Base-by-base conservation (phyloP, 495 filamentous ascomycete species). In the Penicillium chermesinum region DNA sequence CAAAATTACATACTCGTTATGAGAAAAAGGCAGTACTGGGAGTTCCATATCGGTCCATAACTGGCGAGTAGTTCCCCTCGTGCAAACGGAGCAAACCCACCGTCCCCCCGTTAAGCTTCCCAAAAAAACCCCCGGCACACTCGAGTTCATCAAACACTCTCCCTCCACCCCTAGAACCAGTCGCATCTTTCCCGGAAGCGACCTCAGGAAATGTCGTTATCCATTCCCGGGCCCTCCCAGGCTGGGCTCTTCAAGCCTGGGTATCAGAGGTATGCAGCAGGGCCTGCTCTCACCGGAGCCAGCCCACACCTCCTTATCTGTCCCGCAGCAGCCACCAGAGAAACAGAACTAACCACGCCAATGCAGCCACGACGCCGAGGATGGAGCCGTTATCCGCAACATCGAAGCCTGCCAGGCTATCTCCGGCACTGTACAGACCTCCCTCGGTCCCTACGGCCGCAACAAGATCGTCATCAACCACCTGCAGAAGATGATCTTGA, bases 391-490 rank as follows among this genome's bases (percentile, higher is more conserved):
- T 43, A 79, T 97, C 42, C 88, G 94, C 58, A 99, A 97, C 70
- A 97, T 99, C 70, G 94, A 99, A 69, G 94, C 94, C 66, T 97
- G 91, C 76, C 83, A 89, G 58, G 88, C 94, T 37, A 97, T 99
- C 68, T 83, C 94, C 12, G 83, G 84, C 53, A 99, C 94, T 39
- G 94, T 99, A 22, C 88, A 94, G 74, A 96, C 94, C 41, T 97
- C 91, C 39, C 79, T 99, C 32, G 93, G 94, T 41, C 94, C 94
- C 43, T 96, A 93, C 66, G 94, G 94, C 62, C 88, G 94, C 69
- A 99, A 97, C 77, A 99, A 99, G 77, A 96, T 99, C 68, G 88
- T 99, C 74, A 96, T 99, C 78, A 99, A 97, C 73, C 94, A 99
- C 74, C 78, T 99, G 49, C 90, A 96, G 72, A 99, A 99, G 78